phyloP scores from a whole-genome alignment of 345 rosid species.

The Boechera stricta region DNA sequence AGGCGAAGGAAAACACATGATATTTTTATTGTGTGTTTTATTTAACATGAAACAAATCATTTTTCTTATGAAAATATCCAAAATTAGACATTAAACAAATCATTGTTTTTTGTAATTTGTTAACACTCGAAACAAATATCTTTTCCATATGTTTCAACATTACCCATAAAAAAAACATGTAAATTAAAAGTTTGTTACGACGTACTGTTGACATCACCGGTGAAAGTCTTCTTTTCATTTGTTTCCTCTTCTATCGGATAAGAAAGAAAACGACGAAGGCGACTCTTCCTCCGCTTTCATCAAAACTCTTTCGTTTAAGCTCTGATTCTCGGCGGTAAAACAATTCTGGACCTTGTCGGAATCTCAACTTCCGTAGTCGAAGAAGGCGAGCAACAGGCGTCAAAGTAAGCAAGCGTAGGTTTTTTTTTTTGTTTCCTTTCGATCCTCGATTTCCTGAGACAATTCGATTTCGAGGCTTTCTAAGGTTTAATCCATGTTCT shows the following conservation, averaged over 20 bases:
- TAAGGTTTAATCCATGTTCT: constrained; percentile 23
- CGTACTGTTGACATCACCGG: constrained; percentile 8
- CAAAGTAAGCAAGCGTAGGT: constrained; percentile 48
- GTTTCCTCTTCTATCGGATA: constrained; percentile 26
- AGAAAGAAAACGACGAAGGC: constrained; percentile 30
- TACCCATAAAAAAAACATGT: not conserved
- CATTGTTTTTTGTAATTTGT: not conserved
- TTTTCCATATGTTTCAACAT: not conserved
- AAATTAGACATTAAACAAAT: not conserved
- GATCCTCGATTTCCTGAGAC: constrained; percentile 11
- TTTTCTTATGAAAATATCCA: not conserved
- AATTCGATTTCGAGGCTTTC: constrained; percentile 22
- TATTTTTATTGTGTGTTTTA: not conserved
- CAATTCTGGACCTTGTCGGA: not conserved
- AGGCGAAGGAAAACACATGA: too few relatives aligned
- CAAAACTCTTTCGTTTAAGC: constrained; percentile 6
- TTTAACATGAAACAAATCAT: too few relatives aligned
- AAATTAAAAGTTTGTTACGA: constrained; percentile 21
- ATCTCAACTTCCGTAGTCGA: not conserved
- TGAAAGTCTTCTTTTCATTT: not conserved
- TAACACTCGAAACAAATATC: not conserved
- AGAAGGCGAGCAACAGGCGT: constrained; percentile 21
- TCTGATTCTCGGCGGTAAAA: not conserved
- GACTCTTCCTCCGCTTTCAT: constrained; percentile 41
- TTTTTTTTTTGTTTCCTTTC: constrained; percentile 13